phyloP scores from a whole-genome alignment of 495 filamentous ascomycete species.

The Daldinia grandis region DNA sequence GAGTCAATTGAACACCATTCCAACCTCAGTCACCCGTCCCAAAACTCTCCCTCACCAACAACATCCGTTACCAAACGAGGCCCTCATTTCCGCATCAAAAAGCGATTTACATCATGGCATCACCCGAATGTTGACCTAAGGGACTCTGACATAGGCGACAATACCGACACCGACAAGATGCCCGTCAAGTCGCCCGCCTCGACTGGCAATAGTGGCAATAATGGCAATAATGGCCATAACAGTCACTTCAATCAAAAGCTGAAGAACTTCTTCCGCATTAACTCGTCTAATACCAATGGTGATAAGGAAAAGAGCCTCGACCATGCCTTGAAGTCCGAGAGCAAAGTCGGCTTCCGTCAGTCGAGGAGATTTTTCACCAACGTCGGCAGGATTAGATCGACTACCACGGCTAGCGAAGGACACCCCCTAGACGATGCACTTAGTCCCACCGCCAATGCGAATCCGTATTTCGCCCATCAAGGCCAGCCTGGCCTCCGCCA shows the following conservation, averaged over 20 bases:
- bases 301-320: constrained; percentile 55
- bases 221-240: constrained; percentile 49
- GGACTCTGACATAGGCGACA: constrained; percentile 32
- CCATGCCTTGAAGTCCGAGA: constrained; percentile 52
- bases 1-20: constrained; percentile 45
- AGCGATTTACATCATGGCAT: constrained; percentile 48
- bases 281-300: constrained; percentile 61
- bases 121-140: constrained; percentile 43
- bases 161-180: constrained; percentile 39
- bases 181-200: constrained; percentile 44
- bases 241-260: constrained; percentile 85
- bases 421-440: constrained; percentile 87
- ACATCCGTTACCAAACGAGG: constrained; percentile 36
- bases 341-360: constrained; percentile 78
- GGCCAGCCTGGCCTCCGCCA: constrained; percentile 91
- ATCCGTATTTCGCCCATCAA: constrained; percentile 97
- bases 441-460: constrained; percentile 92
- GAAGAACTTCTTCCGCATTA: constrained; percentile 98
- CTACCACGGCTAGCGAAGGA: constrained; percentile 92
- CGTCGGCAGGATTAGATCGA: constrained; percentile 78
- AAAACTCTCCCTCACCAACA: constrained; percentile 39
- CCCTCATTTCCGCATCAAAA: constrained; percentile 43
- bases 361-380: constrained; percentile 78
- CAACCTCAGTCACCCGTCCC: constrained; percentile 37
- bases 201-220: constrained; percentile 45